Base-by-base conservation (phyloP, 2,329 filamentous ascomycete species). In the Paracamarosporium sp. region DNA sequence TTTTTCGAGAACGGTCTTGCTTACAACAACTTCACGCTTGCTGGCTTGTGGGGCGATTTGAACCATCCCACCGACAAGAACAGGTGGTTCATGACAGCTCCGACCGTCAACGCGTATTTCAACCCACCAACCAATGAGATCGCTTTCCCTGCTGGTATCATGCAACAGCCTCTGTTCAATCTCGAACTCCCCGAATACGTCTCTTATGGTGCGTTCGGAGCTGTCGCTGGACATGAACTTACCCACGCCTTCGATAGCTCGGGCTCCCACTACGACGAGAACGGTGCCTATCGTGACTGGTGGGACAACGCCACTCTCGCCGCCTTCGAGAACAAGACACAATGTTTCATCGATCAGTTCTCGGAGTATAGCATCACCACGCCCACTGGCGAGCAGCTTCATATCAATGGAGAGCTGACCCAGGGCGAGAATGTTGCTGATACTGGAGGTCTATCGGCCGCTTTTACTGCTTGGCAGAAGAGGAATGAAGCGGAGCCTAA, bases 341-440 rank as follows among this genome's bases (percentile, higher is more conserved):
- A 87, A 61, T 90, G 88, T 72, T 89, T 90, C 58, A 76, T 88
- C 3, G 78, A 89, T 17, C 86, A 90, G 74, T 90, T 88, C 68
- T 73, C 75, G 56, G 81, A 86, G 30, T 88, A 83, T 69, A 85
- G 82, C 1, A 79, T 89, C 17, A 76, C 78, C 0, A 84, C 82
- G 0, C 79, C 84, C 22, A 80, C 86, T 31, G 83, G 79, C 0
- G 81, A 84, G 56, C 76, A 80, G 6, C 75, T 88, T 0, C 82
- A 86, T 57, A 82, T 90, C 54, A 86, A 88, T 56, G 88, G 88
- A 15, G 76, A 76, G 17, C 76, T 85, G 20, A 90, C 88, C 0
- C 76, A 89, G 3, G 85, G 84, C 15, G 88, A 90, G 76, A 90
- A 90, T 69, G 86, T 90, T 67, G 87, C 88, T 1, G 88, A 90